phyloP scores from a whole-genome alignment of 2,329 filamentous ascomycete species.

The Fusarium chaquense region DNA sequence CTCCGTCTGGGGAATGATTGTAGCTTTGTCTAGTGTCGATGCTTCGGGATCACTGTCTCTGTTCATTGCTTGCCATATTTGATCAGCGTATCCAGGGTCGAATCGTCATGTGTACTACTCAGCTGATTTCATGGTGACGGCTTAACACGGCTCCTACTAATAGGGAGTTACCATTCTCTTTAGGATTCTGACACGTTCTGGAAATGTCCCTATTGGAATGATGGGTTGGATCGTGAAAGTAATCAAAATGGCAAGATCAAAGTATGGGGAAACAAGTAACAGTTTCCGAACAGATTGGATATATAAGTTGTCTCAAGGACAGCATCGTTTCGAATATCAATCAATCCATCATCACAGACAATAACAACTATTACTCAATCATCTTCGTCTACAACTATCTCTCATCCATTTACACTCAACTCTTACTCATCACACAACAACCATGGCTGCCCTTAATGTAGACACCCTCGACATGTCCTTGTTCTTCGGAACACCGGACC shows the following conservation, averaged over 20 bases:
- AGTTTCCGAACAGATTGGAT: conserved; percentile 19
- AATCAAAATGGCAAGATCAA: conserved; percentile 5
- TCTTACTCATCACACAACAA: neutral
- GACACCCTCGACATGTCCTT: conserved; percentile 48
- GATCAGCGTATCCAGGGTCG: neutral
- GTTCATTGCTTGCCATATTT: neutral
- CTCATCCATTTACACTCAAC: neutral
- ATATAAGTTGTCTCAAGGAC: conserved; percentile 13
- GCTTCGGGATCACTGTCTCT: conserved; percentile 28
- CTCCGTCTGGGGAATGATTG: neutral
- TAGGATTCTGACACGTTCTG: conserved; percentile 1
- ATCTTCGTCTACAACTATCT: neutral
- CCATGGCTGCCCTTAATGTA: conserved; percentile 31
- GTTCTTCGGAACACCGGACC: conserved; percentile 45
- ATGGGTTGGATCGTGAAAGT: neutral
- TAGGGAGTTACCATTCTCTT: neutral
- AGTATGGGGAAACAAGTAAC: conserved; percentile 24
- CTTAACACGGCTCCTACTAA: conserved; percentile 26
- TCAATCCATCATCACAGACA: neutral
- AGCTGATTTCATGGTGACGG: neutral
- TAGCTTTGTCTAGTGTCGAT: neutral
- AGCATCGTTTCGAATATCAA: neutral
- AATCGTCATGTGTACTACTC: neutral
- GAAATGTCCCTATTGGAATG: neutral
- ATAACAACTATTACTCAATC: neutral